phyloP scores from a whole-genome alignment of 2,329 filamentous ascomycete genomes.

The Aspergillus floridensis region DNA sequence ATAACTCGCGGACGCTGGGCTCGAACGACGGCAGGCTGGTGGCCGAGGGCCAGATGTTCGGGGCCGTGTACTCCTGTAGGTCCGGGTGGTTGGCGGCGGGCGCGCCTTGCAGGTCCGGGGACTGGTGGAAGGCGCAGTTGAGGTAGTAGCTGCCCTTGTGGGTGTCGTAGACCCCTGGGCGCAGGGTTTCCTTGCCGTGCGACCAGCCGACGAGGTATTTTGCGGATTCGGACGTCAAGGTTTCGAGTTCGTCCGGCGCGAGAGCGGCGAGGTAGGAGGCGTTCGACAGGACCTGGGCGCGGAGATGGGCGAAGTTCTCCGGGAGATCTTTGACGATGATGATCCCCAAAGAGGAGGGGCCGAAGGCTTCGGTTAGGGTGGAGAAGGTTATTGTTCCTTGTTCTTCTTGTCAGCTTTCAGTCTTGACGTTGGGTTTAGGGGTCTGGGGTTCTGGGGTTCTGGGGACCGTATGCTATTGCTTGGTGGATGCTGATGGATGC shows the following conservation, averaged over 20 bases:
- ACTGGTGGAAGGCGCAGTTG: constrained; percentile 57
- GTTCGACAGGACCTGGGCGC: constrained; percentile 75
- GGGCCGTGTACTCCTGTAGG: constrained; percentile 83
- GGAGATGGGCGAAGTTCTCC: constrained; percentile 65
- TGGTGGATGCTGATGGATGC: background rate
- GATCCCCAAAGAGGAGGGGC: constrained; percentile 85
- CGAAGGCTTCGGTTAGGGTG: constrained; percentile 67
- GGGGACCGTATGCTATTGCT: too few relatives aligned
- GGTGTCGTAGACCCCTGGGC: constrained; percentile 60
- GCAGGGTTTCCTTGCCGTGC: constrained; percentile 62
- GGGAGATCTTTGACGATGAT: constrained; percentile 89
- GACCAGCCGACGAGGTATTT: constrained; percentile 65
- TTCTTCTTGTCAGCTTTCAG: too few relatives aligned
- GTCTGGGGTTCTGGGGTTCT: background rate
- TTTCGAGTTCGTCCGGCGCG: constrained; percentile 62
- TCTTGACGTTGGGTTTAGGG: too few relatives aligned
- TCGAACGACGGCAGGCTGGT: constrained; percentile 73
- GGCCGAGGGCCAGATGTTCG: constrained; percentile 82
- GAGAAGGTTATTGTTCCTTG: constrained; percentile 43
- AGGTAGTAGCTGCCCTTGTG: constrained; percentile 65
- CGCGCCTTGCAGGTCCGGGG: constrained; percentile 36
- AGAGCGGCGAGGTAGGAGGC: constrained; percentile 86
- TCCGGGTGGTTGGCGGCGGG: constrained; percentile 43
- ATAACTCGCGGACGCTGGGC: constrained; percentile 69
- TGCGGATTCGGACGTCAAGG: constrained; percentile 45